Percentiles rank a stretch among this genome's conserved stretches.
These are phyloP conservation scores for Paecilomyces sp. DNA, from an alignment of 2,329 filamentous ascomycete genomes.

Conservation along the genomic window DNA sequence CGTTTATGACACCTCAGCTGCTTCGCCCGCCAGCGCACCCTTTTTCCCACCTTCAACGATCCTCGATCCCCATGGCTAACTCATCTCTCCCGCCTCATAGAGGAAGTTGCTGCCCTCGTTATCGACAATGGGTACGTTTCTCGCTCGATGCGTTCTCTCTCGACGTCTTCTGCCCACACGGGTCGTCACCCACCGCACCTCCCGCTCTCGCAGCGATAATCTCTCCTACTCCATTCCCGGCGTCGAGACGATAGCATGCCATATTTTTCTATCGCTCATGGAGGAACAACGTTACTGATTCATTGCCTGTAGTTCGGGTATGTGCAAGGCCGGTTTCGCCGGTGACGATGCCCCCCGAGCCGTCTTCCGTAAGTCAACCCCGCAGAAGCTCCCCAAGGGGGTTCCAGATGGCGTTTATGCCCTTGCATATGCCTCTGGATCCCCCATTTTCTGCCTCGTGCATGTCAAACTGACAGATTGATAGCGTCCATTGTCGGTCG, in stretches of 20 bases:
- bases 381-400: conserved; percentile 6
- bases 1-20: conserved; percentile 25
- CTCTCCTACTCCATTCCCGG: not conserved
- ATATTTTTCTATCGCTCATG: not conserved
- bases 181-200: conserved; percentile 1
- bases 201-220: not conserved
- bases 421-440: conserved; percentile 21
- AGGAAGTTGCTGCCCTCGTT: conserved; percentile 99
- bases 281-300: conserved; percentile 14
- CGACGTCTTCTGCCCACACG: not conserved
- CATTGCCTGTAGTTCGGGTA: conserved; percentile 73
- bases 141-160: conserved; percentile 17
- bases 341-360: conserved; percentile 99
- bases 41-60: conserved; percentile 8
- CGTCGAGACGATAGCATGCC: not conserved
- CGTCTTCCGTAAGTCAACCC: conserved; percentile 90
- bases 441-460: conserved; percentile 28
- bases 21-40: conserved; percentile 11
- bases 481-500: conserved; percentile 98
- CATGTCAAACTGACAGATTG: conserved; percentile 9
- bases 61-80: conserved; percentile 27
- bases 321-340: conserved; percentile 99
- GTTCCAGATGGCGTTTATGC: conserved; percentile 10
- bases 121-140: conserved; percentile 99
- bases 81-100: conserved; percentile 49